phyloP scores from a whole-genome alignment of 1,139 yeast genomes.

The Yamadazyma membranifaciens region DNA sequence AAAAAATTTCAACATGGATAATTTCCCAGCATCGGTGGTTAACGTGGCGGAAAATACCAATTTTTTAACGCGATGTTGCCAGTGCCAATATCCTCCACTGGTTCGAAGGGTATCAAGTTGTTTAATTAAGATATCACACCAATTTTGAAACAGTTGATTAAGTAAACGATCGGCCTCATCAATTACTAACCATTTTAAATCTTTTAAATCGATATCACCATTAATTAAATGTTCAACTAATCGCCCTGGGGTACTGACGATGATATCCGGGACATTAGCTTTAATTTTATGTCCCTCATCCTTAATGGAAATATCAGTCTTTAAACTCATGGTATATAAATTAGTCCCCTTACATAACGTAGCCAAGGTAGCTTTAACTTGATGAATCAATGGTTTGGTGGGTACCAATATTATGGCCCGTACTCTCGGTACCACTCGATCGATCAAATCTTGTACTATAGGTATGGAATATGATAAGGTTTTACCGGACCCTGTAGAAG shows the following conservation, averaged over 20 bases:
- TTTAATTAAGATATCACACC: slow-evolving; percentile 72
- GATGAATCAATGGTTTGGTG: slow-evolving; percentile 82
- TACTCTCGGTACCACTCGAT: slow-evolving; percentile 67
- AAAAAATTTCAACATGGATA: slow-evolving; percentile 65
- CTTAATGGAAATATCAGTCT: slow-evolving; percentile 56
- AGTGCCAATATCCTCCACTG: slow-evolving; percentile 23
- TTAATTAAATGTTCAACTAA: slow-evolving; percentile 77
- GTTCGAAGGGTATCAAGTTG: slow-evolving; percentile 34
- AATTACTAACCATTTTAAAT: slow-evolving; percentile 68
- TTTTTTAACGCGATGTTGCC: slow-evolving; percentile 45
- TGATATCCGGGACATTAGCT: slow-evolving; percentile 64
- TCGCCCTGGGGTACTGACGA: slow-evolving; percentile 90
- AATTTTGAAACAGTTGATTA: slow-evolving; percentile 89
- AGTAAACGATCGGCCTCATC: slow-evolving; percentile 95
- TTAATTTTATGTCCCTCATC: slow-evolving; percentile 60
- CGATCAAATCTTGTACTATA: slow-evolving; percentile 62
- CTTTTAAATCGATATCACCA: slow-evolving; percentile 38
- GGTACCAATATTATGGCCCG: slow-evolving; percentile 85
- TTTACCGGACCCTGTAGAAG: slow-evolving; percentile 96
- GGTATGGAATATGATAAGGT: slow-evolving; percentile 90
- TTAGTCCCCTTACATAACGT: slow-evolving; percentile 66
- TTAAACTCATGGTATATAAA: slow-evolving; percentile 57
- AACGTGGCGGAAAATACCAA: slow-evolving; percentile 90
- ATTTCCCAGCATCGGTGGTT: slow-evolving; percentile 87
- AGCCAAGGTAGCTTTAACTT: slow-evolving; percentile 68